Conservation (phyloP, 495 filamentous ascomycete genomes). For the Penicillium desertorum region DNA sequence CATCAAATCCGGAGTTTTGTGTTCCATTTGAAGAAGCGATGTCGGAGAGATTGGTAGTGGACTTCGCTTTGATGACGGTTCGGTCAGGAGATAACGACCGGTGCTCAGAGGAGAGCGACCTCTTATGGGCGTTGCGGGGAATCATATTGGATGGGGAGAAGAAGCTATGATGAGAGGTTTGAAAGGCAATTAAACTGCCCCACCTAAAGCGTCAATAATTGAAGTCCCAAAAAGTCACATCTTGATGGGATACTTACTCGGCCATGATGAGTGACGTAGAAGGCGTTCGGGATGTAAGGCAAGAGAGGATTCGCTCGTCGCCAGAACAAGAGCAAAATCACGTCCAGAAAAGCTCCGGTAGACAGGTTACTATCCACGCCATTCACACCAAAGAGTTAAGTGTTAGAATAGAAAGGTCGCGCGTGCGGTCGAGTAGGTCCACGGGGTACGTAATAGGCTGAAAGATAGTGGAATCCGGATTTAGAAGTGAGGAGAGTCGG, state of each 20-base stretch:
- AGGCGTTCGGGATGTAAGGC: constrained; percentile 25
- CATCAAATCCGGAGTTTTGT: constrained; percentile 23
- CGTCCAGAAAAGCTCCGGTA: constrained; percentile 11
- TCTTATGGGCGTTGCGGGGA: constrained; percentile 42
- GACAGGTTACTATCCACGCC: constrained; percentile 10
- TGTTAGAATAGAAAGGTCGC: constrained; percentile 15
- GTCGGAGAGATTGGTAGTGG: constrained; percentile 41
- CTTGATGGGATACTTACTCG: constrained; percentile 38
- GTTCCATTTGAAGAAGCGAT: constrained; percentile 19
- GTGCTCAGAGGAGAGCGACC: constrained; percentile 45
- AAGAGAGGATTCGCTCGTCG: background rate
- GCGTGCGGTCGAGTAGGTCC: constrained; percentile 19
- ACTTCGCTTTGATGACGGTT: constrained; percentile 45
- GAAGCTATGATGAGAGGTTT: constrained; percentile 43
- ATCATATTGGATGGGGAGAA: constrained; percentile 47
- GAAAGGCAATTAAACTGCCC: constrained; percentile 46
- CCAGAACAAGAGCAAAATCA: constrained; percentile 16
- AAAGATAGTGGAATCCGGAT: constrained; percentile 7
- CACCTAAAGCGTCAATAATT: constrained; percentile 12
- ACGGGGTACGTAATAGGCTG: constrained; percentile 1
- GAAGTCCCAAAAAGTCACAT: background rate
- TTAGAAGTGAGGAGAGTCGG: background rate
- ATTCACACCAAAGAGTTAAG: constrained; percentile 21
- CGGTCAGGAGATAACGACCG: constrained; percentile 42
- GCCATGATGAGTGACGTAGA: constrained; percentile 43